These are phyloP conservation scores for Chenopodium berlandieri DNA, from an alignment of 148 eudicot species.

Conservation along the genomic window DNA sequence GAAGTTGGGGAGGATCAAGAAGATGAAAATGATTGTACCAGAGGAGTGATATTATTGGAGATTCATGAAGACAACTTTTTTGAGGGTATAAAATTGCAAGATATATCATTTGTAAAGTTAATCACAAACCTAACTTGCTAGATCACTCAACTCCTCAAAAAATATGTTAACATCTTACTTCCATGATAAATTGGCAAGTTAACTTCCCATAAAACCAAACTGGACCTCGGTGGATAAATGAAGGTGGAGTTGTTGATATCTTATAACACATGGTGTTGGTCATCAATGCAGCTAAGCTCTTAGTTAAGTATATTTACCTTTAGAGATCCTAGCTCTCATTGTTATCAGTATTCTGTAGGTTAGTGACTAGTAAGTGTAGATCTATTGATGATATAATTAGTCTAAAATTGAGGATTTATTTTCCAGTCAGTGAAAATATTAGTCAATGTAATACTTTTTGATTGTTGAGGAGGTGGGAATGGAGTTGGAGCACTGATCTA, in stretches of 20 bases:
- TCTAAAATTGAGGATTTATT: background rate
- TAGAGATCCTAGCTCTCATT: background rate
- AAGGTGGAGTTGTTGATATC: background rate
- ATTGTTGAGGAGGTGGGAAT: background rate
- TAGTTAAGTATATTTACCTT: background rate
- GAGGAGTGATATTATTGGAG: background rate
- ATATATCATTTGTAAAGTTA: background rate
- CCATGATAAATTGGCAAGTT: background rate
- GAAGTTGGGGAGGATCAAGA: background rate
- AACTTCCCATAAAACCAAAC: background rate
- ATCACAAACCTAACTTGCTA: background rate
- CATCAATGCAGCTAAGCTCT: background rate
- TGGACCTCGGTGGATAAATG: background rate
- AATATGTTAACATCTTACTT: background rate
- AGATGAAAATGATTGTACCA: background rate
- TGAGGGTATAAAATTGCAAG: background rate
- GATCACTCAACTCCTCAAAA: background rate
- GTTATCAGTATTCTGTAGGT: background rate
- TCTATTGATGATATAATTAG: background rate
- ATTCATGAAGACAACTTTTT: background rate
- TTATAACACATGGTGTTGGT: background rate
- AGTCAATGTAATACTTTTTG: background rate
- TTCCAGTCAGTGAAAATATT: background rate
- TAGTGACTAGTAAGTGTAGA: background rate
- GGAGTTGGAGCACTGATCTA: background rate